Evolutionary conservation across 2,329 filamentous ascomycete genomes (phyloP).

Genomic region (Verticillium longisporum): DNA sequence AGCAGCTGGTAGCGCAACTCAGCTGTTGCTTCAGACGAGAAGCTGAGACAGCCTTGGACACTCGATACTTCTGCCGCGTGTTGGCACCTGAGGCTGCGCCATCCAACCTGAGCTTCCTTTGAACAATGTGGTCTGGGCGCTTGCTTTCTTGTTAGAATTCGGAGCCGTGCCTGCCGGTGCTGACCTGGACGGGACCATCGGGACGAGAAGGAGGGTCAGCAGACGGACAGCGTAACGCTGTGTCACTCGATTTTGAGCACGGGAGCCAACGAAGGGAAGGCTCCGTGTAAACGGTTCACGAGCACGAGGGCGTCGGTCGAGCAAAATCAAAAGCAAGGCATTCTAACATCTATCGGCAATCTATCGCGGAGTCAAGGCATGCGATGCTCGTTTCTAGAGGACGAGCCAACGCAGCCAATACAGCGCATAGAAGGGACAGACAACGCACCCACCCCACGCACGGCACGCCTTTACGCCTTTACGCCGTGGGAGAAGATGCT

Average conservation of each 20-base stretch:
- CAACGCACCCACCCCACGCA: no score
- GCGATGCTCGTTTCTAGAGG: background rate
- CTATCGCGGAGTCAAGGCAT: slow-evolving; percentile 1
- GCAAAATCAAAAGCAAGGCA: background rate
- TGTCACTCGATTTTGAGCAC: background rate
- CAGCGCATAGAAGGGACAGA: no score
- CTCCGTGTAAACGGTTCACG: no score
- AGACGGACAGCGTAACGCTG: background rate
- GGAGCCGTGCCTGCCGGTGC: background rate
- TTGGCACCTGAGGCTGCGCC: background rate
- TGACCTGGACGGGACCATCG: background rate
- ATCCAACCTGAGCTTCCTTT: background rate
- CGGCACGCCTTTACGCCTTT: no score
- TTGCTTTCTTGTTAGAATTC: background rate
- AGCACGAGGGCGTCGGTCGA: background rate
- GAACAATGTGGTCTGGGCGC: background rate
- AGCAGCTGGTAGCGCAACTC: background rate
- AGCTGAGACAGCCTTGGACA: background rate
- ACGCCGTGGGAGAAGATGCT: no score
- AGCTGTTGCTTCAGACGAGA: background rate
- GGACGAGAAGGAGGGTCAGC: background rate
- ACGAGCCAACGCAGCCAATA: no score
- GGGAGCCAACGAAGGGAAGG: background rate
- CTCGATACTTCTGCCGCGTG: background rate
- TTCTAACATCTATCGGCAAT: background rate